Evolutionary conservation across 768 basidiomycete genomes (phyloP).

Genomic region (Xerocomus spinulosus): DNA sequence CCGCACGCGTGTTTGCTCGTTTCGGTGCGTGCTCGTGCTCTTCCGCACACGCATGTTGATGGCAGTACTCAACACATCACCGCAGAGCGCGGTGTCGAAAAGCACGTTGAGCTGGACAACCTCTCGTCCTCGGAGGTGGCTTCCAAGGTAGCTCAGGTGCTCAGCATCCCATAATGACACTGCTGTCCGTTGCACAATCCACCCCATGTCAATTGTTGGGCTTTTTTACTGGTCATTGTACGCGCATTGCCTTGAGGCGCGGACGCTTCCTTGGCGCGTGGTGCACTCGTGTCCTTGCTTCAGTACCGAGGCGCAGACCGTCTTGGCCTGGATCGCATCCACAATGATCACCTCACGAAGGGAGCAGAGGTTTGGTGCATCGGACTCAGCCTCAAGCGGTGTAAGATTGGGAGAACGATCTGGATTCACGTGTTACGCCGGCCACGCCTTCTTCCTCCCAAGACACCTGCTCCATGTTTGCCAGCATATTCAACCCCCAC

Average conservation of each 20-base stretch:
- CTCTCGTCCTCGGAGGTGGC: constrained; percentile 70
- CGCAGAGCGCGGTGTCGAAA: constrained; percentile 76
- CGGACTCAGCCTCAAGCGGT: background rate
- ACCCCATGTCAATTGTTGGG: constrained; percentile 6
- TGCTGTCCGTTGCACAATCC: constrained; percentile 1
- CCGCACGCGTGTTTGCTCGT: constrained; percentile 78
- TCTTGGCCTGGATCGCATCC: too few relatives aligned
- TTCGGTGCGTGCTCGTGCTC: constrained; percentile 57
- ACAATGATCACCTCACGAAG: too few relatives aligned
- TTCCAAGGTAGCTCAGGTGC: constrained; percentile 60
- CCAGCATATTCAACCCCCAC: constrained; percentile 42
- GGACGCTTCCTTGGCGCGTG: constrained; percentile 9
- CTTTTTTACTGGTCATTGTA: too few relatives aligned
- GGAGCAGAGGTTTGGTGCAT: constrained; percentile 1
- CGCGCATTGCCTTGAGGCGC: constrained; percentile 19
- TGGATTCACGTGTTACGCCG: background rate
- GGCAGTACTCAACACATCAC: constrained; percentile 13
- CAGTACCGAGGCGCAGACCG: constrained; percentile 5
- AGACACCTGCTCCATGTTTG: constrained; percentile 41
- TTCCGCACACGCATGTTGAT: constrained; percentile 7
- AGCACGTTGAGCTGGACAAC: constrained; percentile 74
- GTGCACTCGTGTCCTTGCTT: constrained; percentile 17
- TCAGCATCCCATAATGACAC: constrained; percentile 32
- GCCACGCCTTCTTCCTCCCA: constrained; percentile 11
- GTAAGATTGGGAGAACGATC: background rate